Evolutionary conservation across 2,329 filamentous ascomycete species (phyloP), one percentile per base, ranked within the genome.

Genomic region (Colletotrichum tanaceti): DNA sequence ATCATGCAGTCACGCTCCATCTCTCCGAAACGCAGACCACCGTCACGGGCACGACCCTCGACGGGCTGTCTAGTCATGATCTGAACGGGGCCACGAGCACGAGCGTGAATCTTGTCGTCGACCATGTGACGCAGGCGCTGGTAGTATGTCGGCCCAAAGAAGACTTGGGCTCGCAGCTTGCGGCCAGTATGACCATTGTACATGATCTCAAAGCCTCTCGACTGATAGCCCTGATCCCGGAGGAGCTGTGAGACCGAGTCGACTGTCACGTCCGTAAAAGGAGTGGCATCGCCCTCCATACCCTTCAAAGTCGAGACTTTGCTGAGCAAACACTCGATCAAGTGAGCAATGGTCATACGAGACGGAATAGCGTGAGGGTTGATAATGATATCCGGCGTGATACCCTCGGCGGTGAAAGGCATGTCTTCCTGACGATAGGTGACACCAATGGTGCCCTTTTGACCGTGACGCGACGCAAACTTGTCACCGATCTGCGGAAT

Each of bases 1-100:
- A 99, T 99, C 96, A 99, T 99, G 80, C 96, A 99, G 89, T 99
- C 97, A 84, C 97, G 95, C 83, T 99, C 97, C 96, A 99, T 99
- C 86, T 99, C 96, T 90, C 96, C 96, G 89, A 99, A 99, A 78
- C 97, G 95, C 52, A 99, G 87, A 85, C 96, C 96, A 87, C 96
- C 96, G 79, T 99, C 97, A 81, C 97, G 87, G 4, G 96, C 96
- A 89, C 97, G 93, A 91, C 96, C 96, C 83, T 99, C 96, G 16
- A 99, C 96, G 20, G 96, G 96, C 81, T 99, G 96, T 66, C 97
- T 88, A 3, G 96, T 99, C 83, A 99, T 89, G 76, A 99, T 99
- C 82, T 99, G 96, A 24, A 97, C 93, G 0, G 96, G 96, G 43
- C 97, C 96, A 78, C 96, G 91, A 16, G 97, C 96, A 81, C 97